Evolutionary conservation across 2,329 filamentous ascomycete genomes (phyloP), one percentile per base, ranked within the genome.

Genomic region (Chaetomiaceae sp.): DNA sequence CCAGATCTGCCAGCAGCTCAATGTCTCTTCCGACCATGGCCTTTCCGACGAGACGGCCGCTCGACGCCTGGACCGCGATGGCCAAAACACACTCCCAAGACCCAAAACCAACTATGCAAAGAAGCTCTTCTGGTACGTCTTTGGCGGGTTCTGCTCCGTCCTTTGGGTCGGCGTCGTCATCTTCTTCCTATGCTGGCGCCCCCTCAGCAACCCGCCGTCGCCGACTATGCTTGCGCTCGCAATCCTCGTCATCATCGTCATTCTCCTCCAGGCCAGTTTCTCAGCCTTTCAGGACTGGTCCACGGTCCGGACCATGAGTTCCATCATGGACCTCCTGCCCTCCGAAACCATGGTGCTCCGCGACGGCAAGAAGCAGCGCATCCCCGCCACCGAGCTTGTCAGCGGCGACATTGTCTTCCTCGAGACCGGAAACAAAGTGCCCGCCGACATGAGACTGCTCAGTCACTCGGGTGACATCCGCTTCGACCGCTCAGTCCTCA

Each of bases 401-500:
- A 48, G 51, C n/a, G 60, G 60, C 40, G 60, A 62, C 30, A 44
- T 62, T 16, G 58, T 75, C 0, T 69, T 75, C 48, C 69, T 60
- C 40, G 53, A 55, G 42, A 59, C 57, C 33, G 60, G 60, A 8
- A 57, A 62, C 55, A 62, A 62, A 51, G 56, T 57, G 4, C 60
- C 60, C 4, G 60, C 60, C 25, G 60, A 62, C 23, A 48, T 62
- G 11, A 29, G 58, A 23, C 50, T 58, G 7, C 55, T 58, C 27
- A 32, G 32, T 13, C 41, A 45, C 41, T 51, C 48, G 33, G 41
- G 41, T 5, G 48, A 51, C 14, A 23, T 58, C 51, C 25, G 58
- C 56, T 42, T 55, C 51, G 32, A 87, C 55, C 77, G 81, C 62
- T 76, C 78, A 5, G 70, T 79, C 38, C 71, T 81, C 23, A 82